A percentile compares a stretch with the other conserved stretches of the same genome.
Conservation (phyloP, 345 rosid species). For the Streptanthus diversifolius region DNA sequence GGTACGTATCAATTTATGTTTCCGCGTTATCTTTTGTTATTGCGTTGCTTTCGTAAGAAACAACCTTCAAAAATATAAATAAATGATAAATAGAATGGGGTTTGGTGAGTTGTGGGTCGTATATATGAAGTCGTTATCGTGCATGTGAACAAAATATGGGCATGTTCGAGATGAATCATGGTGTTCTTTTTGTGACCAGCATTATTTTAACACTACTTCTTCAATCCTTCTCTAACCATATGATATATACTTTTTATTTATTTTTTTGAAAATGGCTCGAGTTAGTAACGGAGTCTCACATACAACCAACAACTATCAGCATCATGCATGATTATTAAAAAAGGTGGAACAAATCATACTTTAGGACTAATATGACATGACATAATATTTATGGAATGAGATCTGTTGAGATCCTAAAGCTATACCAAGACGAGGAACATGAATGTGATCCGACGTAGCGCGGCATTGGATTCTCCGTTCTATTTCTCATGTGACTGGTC, state of each 20-base stretch:
- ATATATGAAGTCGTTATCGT: constrained; percentile 20
- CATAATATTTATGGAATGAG: constrained; percentile 9
- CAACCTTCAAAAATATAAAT: not conserved
- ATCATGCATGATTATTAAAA: not conserved
- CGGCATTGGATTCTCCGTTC: constrained; percentile 32
- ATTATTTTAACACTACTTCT: constrained; percentile 2
- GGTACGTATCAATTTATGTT: not conserved
- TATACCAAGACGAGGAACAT: constrained; percentile 24
- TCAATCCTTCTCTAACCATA: constrained; percentile 1
- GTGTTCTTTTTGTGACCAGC: constrained; percentile 14
- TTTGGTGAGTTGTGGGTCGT: constrained; percentile 36
- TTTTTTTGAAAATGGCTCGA: not conserved
- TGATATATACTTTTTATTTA: not conserved
- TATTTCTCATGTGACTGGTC: constrained; percentile 31
- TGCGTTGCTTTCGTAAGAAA: not conserved
- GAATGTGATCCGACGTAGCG: constrained; percentile 26
- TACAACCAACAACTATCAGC: not conserved
- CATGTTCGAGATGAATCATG: constrained; percentile 34
- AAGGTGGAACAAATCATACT: not conserved
- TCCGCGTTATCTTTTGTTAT: constrained; percentile 18
- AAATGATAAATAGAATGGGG: constrained; percentile 10
- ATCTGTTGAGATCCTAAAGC: constrained; percentile 32
- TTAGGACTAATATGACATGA: not conserved
- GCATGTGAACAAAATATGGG: constrained; percentile 35
- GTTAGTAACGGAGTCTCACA: not conserved